A percentile compares a stretch with the other conserved stretches of the same genome.
Conservation (phyloP, 148 eudicot genomes). For the Selenicereus undatus region DNA sequence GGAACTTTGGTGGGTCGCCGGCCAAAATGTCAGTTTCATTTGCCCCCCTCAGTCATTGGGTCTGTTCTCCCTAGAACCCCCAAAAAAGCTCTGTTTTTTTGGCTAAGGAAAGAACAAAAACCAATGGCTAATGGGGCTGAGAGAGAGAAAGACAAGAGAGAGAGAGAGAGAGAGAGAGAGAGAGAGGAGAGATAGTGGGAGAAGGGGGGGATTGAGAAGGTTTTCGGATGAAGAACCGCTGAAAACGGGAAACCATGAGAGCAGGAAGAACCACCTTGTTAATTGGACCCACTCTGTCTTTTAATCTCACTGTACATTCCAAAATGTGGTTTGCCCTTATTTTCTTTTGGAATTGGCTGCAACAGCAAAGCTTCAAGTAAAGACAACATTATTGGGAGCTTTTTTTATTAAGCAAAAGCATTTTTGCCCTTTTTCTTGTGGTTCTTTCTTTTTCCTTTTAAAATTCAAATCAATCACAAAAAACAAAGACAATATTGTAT, state of each 20-base stretch:
- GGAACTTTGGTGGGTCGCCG: conserved; percentile 17
- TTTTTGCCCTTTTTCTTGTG: no score
- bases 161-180: neutral
- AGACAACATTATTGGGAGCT: neutral
- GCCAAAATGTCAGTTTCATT: neutral
- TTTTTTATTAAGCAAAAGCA: neutral
- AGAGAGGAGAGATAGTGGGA: conserved; percentile 21
- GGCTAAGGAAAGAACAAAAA: neutral
- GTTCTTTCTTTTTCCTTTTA: neutral
- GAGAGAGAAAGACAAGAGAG: neutral
- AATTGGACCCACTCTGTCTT: conserved; percentile 13
- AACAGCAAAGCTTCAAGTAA: neutral
- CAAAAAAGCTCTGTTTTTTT: neutral
- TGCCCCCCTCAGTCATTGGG: neutral
- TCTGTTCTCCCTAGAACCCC: conserved; percentile 2
- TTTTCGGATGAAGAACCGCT: conserved; percentile 21
- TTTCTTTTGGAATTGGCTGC: neutral
- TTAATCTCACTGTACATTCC: neutral
- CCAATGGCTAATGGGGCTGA: neutral
- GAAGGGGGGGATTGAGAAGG: neutral
- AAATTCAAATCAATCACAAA: no score
- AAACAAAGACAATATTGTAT: no score
- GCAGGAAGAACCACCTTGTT: neutral
- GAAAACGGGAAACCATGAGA: conserved; percentile 28
- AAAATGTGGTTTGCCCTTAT: neutral